phyloP scores from a whole-genome alignment of 139 green algal genomes.

The Trebouxia sp. region DNA sequence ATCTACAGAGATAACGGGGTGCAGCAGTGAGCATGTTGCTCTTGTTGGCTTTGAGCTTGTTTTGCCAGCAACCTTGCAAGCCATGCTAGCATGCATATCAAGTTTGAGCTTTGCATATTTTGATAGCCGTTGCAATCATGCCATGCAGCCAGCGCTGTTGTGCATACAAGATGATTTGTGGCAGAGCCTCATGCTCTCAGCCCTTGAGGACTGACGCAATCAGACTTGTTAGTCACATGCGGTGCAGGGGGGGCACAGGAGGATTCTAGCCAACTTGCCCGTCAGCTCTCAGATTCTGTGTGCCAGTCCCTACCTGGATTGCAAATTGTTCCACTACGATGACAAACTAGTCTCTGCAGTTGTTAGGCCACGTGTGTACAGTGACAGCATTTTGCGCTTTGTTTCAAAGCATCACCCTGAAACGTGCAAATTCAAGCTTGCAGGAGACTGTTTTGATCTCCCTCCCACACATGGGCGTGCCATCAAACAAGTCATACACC shows the following conservation, averaged over 20 bases:
- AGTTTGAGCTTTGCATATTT: too few species aligned
- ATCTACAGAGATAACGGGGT: too few species aligned
- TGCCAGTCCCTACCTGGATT: conserved; percentile 35
- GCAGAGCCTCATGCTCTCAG: too few species aligned
- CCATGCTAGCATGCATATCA: too few species aligned
- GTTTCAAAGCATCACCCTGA: conserved; percentile 11
- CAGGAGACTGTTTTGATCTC: not conserved
- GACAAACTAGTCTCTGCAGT: conserved; percentile 30
- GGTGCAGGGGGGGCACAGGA: conserved; percentile 26
- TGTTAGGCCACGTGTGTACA: conserved; percentile 1
- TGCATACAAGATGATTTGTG: too few species aligned
- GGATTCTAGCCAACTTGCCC: conserved; percentile 31
- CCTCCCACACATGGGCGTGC: not conserved
- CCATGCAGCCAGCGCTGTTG: too few species aligned
- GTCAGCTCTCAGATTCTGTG: conserved; percentile 28
- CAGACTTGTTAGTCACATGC: too few species aligned
- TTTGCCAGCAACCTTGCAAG: too few species aligned
- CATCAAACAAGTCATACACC: conserved; percentile 32
- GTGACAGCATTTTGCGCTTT: conserved; percentile 31
- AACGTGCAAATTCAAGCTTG: conserved; percentile 3
- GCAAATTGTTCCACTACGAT: conserved; percentile 35
- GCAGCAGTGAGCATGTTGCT: too few species aligned
- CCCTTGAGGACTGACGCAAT: not conserved
- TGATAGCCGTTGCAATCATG: too few species aligned
- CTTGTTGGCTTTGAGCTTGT: too few species aligned